Evolutionary conservation across 768 basidiomycete species (phyloP).

Genomic region (Rubroboletus pulcherrimus): DNA sequence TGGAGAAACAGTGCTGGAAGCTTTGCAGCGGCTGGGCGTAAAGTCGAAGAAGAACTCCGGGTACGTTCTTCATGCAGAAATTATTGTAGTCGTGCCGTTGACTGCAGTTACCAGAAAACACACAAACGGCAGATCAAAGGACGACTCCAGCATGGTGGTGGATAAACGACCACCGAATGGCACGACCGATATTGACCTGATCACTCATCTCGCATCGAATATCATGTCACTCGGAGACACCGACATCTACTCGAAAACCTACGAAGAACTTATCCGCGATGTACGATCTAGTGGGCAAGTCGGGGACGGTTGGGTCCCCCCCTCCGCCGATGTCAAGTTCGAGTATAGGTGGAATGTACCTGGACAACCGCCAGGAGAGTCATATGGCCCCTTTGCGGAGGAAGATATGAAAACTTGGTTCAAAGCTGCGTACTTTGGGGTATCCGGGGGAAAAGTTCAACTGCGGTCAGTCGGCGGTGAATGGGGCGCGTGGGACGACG

Average conservation of each 20-base stretch:
- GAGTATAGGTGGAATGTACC: slow-evolving; percentile 78
- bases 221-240: slow-evolving; percentile 83
- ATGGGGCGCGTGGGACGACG: slow-evolving; percentile 74
- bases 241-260: slow-evolving; percentile 83
- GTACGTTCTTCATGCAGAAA: slow-evolving; percentile 11
- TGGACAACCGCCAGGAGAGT: slow-evolving; percentile 45
- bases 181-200: slow-evolving; percentile 62
- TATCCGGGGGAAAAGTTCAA: slow-evolving; percentile 71
- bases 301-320: slow-evolving; percentile 65
- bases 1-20: slow-evolving; percentile 89
- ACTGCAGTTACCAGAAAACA: slow-evolving; percentile 20
- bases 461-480: slow-evolving; percentile 62
- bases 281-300: slow-evolving; percentile 72
- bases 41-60: slow-evolving; percentile 49
- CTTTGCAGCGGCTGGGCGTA: slow-evolving; percentile 77
- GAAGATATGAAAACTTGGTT: slow-evolving; percentile 80
- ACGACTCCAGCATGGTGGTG: slow-evolving; percentile 43
- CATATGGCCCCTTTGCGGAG: slow-evolving; percentile 79
- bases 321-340: slow-evolving; percentile 70
- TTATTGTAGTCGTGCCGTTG: neutral
- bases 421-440: slow-evolving; percentile 78
- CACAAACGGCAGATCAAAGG: slow-evolving; percentile 32
- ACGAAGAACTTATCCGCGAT: slow-evolving; percentile 77
- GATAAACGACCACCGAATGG: slow-evolving; percentile 40
- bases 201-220: slow-evolving; percentile 85